These are phyloP conservation scores for Dioszegia crocea DNA, from an alignment of 768 basidiomycete species.

Conservation along the genomic window DNA sequence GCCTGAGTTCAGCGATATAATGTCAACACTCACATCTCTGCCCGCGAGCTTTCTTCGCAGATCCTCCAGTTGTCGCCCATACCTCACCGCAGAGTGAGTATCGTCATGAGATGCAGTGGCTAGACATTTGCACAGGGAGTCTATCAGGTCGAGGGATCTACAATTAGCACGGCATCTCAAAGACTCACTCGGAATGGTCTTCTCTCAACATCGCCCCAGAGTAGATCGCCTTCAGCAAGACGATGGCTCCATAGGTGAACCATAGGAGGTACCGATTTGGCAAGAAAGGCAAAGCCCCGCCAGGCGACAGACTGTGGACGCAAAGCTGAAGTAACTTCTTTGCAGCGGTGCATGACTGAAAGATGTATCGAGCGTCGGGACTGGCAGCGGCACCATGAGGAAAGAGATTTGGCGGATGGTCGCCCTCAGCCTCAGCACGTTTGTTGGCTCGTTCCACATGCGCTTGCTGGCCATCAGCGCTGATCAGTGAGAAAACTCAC, in stretches of 20 bases:
- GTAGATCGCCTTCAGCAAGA: constrained; percentile 43
- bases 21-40: constrained; percentile 22
- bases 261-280: constrained; percentile 43
- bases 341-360: constrained; percentile 42
- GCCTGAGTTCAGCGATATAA: too few relatives aligned
- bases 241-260: constrained; percentile 45
- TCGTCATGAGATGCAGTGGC: constrained; percentile 29
- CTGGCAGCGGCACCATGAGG: constrained; percentile 38
- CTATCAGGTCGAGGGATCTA: constrained; percentile 30
- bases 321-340: constrained; percentile 37
- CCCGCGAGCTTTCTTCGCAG: constrained; percentile 29
- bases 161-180: background rate
- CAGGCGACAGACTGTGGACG: constrained; percentile 36
- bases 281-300: constrained; percentile 39
- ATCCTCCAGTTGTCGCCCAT: constrained; percentile 34
- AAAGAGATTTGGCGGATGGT: constrained; percentile 28
- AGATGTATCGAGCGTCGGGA: constrained; percentile 43
- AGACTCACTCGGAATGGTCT: constrained; percentile 24
- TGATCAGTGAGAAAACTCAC: constrained; percentile 17
- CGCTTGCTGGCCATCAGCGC: constrained; percentile 29
- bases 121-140: constrained; percentile 37
- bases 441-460: constrained; percentile 35
- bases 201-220: constrained; percentile 44
- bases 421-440: constrained; percentile 22
- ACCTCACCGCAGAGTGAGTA: constrained; percentile 39